Base-by-base conservation (phyloP, 495 filamentous ascomycete genomes). In the Talaromyces wortmannii region DNA sequence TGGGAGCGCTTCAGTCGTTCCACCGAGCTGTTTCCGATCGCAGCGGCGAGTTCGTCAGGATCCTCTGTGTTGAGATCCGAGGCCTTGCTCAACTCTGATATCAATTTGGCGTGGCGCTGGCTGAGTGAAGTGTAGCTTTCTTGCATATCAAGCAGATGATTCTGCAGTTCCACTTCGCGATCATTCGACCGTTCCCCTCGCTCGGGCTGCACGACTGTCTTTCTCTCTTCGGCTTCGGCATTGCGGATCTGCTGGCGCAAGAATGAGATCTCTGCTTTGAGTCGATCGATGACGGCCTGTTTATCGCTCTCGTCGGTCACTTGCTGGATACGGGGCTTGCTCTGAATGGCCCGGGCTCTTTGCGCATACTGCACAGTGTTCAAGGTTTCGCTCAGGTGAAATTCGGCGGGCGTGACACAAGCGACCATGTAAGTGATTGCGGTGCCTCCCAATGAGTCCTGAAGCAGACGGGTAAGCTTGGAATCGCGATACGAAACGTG, bases 401-500 rank as follows among this genome's bases (percentile, higher is more conserved):
- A 99, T 63, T 96, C 92, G 12, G 91, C 91, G 6, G 92, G 94
- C 6, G 90, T 97, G 23, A 99, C 92, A 72, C 94, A 99, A 31
- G 94, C 94, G 74, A 99, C 92, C 94, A 99, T 97, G 70, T 97
- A 99, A 1, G 94, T 99, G 62, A 96, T 95, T 0, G 94, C 95
- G 64, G 95, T 97, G 5, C 95, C 95, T 47, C 94, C 94, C n/a
- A 99, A 77, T 2, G 94, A 99, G 68, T 99, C 94, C 75, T 97
- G 95, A 13, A 99, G 83, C 11, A 99, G 79, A 51, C 94, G 88
- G 13, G 94, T 99, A 53, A 99, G 86, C 67, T 88, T 91, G 12
- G 94, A 99, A 70, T 99, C 94, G 42, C 94, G 91, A 69, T 99
- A 99, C 6, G 95, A 97, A 43, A 99, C 90, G 68, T 99, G 95